phyloP scores from a whole-genome alignment of 2,329 filamentous ascomycete species.

The Trichoderma cornu-damae region DNA sequence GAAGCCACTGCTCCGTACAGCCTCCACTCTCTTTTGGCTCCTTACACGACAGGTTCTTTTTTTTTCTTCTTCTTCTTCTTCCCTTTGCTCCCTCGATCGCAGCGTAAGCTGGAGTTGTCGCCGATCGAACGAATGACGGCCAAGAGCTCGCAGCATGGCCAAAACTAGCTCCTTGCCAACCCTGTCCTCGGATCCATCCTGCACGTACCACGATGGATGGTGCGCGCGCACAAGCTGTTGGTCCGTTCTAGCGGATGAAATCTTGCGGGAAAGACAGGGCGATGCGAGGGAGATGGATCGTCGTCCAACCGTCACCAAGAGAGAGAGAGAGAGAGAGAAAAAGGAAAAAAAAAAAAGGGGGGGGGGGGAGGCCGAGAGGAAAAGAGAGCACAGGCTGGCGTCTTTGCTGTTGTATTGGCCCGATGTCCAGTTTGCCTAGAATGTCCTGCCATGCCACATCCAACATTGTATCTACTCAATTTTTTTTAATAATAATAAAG shows the following conservation, averaged over 20 bases:
- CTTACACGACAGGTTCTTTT: not conserved
- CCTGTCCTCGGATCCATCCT: constrained; percentile 1
- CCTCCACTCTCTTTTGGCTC: no score
- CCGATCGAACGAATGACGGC: not conserved
- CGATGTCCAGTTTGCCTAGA: not conserved
- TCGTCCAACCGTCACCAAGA: not conserved
- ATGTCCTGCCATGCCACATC: not conserved
- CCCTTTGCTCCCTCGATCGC: not conserved
- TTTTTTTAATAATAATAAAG: no score
- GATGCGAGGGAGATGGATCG: constrained; percentile 14
- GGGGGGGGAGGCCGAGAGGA: no score
- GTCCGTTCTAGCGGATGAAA: not conserved
- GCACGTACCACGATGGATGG: not conserved
- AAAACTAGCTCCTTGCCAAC: not conserved
- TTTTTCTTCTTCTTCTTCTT: no score
- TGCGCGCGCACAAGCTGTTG: not conserved
- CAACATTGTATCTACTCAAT: no score
- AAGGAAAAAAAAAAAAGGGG: no score
- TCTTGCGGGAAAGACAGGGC: not conserved
- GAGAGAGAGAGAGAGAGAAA: no score
- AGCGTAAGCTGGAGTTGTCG: not conserved
- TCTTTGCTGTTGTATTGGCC: not conserved
- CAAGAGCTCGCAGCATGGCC: not conserved
- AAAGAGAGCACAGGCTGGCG: no score
- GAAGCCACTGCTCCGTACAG: no score